These are phyloP conservation scores for Smittium culicis DNA, from an alignment of 371 early-diverging fungal species.

Conservation along the genomic window DNA sequence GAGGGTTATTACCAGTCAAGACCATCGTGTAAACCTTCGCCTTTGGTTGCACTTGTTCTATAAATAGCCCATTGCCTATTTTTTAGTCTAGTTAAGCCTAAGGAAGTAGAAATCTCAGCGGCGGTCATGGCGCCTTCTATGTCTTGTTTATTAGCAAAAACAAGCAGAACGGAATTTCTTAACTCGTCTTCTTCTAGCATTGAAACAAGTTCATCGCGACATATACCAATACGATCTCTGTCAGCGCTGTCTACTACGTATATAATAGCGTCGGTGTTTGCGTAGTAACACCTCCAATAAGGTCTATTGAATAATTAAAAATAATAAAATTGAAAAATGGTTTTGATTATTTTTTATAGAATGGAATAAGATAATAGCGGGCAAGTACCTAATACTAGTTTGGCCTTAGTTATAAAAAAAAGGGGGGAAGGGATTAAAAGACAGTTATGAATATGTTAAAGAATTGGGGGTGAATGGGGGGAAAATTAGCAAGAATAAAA, in stretches of 20 bases:
- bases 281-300: slow-evolving; percentile 86
- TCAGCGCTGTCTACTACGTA: slow-evolving; percentile 93
- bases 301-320: slow-evolving; percentile 24
- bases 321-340: slow-evolving; percentile 21
- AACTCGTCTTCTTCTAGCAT: slow-evolving; percentile 91
- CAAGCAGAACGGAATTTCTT: slow-evolving; percentile 72
- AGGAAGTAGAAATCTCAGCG: slow-evolving; percentile 82
- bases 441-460: too few species aligned
- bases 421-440: too few species aligned
- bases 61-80: slow-evolving; percentile 86
- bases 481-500: not conserved
- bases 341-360: slow-evolving; percentile 21
- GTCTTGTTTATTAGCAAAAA: slow-evolving; percentile 95
- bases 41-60: slow-evolving; percentile 68
- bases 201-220: slow-evolving; percentile 73
- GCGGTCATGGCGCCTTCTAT: slow-evolving; percentile 85
- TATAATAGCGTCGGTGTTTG: slow-evolving; percentile 93
- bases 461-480: not conserved
- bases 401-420: slow-evolving; percentile 7
- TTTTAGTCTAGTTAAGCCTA: slow-evolving; percentile 72
- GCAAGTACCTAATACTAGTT: slow-evolving; percentile 17
- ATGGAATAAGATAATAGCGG: not conserved
- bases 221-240: slow-evolving; percentile 73
- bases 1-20: slow-evolving; percentile 49
- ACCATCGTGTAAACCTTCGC: slow-evolving; percentile 66